Base-by-base conservation (phyloP, 78 protist species). In the Dictyostelium intermedium region DNA sequence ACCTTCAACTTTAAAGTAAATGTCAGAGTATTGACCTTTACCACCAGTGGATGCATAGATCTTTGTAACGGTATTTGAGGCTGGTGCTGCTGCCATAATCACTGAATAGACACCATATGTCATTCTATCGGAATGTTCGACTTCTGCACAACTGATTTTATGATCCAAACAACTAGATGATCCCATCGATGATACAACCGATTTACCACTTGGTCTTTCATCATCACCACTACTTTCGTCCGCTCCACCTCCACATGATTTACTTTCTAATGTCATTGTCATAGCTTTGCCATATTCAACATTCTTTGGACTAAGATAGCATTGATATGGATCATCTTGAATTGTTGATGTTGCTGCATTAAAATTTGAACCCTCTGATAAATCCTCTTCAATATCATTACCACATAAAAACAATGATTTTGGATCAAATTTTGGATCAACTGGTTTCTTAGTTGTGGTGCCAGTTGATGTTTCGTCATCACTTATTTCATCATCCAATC, bases 1-100 rank as follows among this genome's bases (percentile, higher is more conserved):
- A n/a, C 82, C 82, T 76, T 34, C 61, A 76, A 76, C 41, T 39
- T 39, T 76, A 39, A 76, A 76, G n/a, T 20, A 76, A n/a, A 76
- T 76, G n/a, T 76, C 82, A 20, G 32, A 30, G 20, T 39, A 76
- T 39, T 39, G 47, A 39, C 82, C 82, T 76, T 76, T 76, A n/a
- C 61, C 82, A 76, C 82, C 56, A 2, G 47, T 76, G 7, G 61
- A 39, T 23, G 56, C 82, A 76, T 39, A 76, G 2, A 34, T 39
- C 27, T 39, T 76, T 6, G 56, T 39, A 7, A 76, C 32, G 1
- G 56, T 39, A 41, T 39, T 39, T 76, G 82, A 34, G 8, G 56
- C 82, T 9, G 47, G 35, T n/a, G 82, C 23, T 3, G 82, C 82
- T n/a, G 47, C 56, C 82, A 76, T 76, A 6, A 76, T 16, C 0